A percentile compares a stretch with the other conserved stretches of the same genome.
phyloP scores from a whole-genome alignment of 352 stramenopile species.

The Phytopythium boreale region DNA sequence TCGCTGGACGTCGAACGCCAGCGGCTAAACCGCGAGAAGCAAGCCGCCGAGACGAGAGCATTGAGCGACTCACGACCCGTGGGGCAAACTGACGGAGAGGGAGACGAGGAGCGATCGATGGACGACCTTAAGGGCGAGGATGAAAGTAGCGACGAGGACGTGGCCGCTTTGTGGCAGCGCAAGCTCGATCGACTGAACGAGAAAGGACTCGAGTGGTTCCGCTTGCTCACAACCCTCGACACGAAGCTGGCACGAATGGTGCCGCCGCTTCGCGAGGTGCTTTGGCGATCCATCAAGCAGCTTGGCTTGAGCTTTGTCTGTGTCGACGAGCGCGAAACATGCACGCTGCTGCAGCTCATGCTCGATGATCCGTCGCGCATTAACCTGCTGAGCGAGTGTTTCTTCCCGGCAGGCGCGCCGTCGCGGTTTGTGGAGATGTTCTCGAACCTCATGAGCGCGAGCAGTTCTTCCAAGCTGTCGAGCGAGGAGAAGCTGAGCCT shows the following conservation, averaged over 20 bases:
- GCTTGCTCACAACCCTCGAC: slow-evolving; percentile 70
- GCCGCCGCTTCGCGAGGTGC: slow-evolving; percentile 73
- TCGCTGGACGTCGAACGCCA: slow-evolving; percentile 54
- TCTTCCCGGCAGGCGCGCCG: slow-evolving; percentile 68
- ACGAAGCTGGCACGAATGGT: slow-evolving; percentile 80
- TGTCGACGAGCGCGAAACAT: slow-evolving; percentile 80
- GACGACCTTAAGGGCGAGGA: not conserved
- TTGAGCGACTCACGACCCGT: not conserved
- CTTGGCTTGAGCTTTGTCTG: slow-evolving; percentile 77
- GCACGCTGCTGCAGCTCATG: slow-evolving; percentile 78
- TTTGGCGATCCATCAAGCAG: slow-evolving; percentile 83
- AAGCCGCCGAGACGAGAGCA: slow-evolving; percentile 11
- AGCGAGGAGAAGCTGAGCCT: slow-evolving; percentile 71
- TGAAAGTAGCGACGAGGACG: not conserved
- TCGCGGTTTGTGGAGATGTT: slow-evolving; percentile 87
- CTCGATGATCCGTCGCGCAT: slow-evolving; percentile 81
- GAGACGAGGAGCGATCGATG: slow-evolving; percentile 11
- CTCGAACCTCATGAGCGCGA: slow-evolving; percentile 80
- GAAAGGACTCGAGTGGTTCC: slow-evolving; percentile 84
- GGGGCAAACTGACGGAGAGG: slow-evolving; percentile 4
- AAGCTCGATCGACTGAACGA: slow-evolving; percentile 54
- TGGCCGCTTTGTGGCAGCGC: slow-evolving; percentile 17
- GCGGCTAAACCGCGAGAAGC: slow-evolving; percentile 31
- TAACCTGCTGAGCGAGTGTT: slow-evolving; percentile 78
- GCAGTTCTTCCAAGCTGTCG: slow-evolving; percentile 59